These are phyloP conservation scores for Pugionium cornutum DNA, from an alignment of 345 rosid genomes.

Conservation along the genomic window DNA sequence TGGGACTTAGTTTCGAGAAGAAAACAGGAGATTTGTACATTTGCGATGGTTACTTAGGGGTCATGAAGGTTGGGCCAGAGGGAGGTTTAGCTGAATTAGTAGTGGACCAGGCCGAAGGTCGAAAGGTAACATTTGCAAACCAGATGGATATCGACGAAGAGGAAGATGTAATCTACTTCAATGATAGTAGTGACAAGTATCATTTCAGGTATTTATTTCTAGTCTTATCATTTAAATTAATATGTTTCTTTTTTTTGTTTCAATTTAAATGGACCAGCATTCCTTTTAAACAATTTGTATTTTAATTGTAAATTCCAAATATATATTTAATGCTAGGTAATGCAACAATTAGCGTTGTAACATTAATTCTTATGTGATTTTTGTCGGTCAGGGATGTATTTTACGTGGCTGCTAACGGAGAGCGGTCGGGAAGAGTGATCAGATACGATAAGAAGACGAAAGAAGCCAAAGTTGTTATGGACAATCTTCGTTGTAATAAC, in stretches of 20 bases:
- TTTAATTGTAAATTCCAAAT: no score
- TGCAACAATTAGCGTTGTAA: no score
- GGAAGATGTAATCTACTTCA: constrained; percentile 65
- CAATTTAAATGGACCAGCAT: no score
- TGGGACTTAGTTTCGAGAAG: constrained; percentile 63
- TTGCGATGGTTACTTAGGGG: constrained; percentile 71
- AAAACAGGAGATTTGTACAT: constrained; percentile 73
- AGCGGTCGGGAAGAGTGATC: constrained; percentile 29
- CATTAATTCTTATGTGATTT: no score
- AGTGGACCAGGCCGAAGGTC: constrained; percentile 51
- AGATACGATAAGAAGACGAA: constrained; percentile 29
- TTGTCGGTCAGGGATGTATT: constrained; percentile 7
- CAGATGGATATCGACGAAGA: constrained; percentile 61
- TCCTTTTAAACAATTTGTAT: no score
- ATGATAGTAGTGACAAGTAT: constrained; percentile 60
- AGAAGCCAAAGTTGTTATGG: constrained; percentile 26
- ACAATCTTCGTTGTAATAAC: constrained; percentile 53
- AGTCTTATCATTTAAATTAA: no score
- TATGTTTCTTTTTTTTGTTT: no score
- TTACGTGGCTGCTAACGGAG: not conserved
- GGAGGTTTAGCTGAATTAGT: constrained; percentile 60
- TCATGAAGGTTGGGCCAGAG: constrained; percentile 61
- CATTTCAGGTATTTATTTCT: constrained; percentile 48
- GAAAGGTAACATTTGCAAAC: constrained; percentile 58
- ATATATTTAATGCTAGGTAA: no score